Conservation (phyloP, 176 grass and related monocot species). For the Miscanthus lutarioriparius region DNA sequence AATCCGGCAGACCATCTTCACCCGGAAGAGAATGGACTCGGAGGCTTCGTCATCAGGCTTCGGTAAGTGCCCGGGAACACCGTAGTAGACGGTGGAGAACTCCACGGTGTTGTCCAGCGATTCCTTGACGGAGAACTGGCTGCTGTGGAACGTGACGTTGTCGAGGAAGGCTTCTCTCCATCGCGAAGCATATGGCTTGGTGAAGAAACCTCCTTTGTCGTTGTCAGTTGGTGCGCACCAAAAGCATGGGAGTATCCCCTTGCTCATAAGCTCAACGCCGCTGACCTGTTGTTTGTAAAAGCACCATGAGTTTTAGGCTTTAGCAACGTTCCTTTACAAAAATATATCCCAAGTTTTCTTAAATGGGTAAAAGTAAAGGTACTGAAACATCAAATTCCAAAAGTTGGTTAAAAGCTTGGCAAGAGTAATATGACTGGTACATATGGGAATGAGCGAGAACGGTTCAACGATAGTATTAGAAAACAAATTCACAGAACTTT, state of each 20-base stretch:
- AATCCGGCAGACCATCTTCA: slow-evolving; percentile 54
- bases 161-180: slow-evolving; percentile 72
- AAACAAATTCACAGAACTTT: too few species aligned
- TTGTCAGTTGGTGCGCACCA: slow-evolving; percentile 93
- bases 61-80: slow-evolving; percentile 41
- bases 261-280: slow-evolving; percentile 49
- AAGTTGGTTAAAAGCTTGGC: too few species aligned
- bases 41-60: slow-evolving; percentile 42
- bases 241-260: slow-evolving; percentile 83
- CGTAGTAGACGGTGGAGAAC: slow-evolving; percentile 57
- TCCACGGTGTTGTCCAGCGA: slow-evolving; percentile 45
- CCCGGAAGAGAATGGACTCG: slow-evolving; percentile 35
- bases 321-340: too few species aligned
- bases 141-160: slow-evolving; percentile 50
- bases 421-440: too few species aligned
- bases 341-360: too few species aligned
- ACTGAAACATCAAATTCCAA: too few species aligned
- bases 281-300: slow-evolving; percentile 51
- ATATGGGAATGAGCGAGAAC: too few species aligned
- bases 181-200: slow-evolving; percentile 54
- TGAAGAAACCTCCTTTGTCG: slow-evolving; percentile 68
- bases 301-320: not conserved
- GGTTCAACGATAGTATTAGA: too few species aligned
- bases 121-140: slow-evolving; percentile 63
- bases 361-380: too few species aligned